Evolutionary conservation across 2,329 filamentous ascomycete genomes (phyloP), one percentile per base, ranked within the genome.

Genomic region (Alternaria infectoria): DNA sequence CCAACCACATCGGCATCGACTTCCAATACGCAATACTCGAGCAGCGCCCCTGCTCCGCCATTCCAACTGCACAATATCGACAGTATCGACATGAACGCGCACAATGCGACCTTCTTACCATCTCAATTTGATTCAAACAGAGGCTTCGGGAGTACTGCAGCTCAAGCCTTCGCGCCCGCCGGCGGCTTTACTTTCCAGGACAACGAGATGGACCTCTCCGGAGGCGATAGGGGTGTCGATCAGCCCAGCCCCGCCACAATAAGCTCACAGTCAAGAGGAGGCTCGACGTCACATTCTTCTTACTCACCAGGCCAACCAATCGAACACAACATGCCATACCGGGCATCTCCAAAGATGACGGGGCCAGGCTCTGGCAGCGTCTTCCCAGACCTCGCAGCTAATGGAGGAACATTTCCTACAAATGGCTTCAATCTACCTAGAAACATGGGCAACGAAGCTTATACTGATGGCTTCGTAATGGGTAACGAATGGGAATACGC

Each of bases 201-300:
- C 12, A 74, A 61, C 32, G 79, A 81, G 25, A 81, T 81, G 79
- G 79, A 81, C 49, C 62, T 74, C 2, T 76, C 77, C 5, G 69
- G 60, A 19, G 56, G 75, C 4, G 76, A 79, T 49, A 62, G 43
- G 26, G 63, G 64, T 36, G 62, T 54, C 51, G 77, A 79, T 56
- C 70, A 76, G 15, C 59, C 76, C 15, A 78, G 76, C 28, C 78
- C 79, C 1, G 71, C 74, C 17, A 79, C 79, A 13, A 70, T 75
- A 11, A 71, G 74, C 46, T 77, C 77, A 5, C 69, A 75, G 28
- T 77, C 74, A 7, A 65, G 73, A 21, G 72, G 70, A 13, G 74
- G 72, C 43, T 76, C 77, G 10, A 76, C 74, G n/a, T 77, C 75
- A 3, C 77, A 79, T 8, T 76, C 75, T 1, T 79, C 77, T 3